phyloP scores from a whole-genome alignment of 2,329 filamentous ascomycete genomes.

The Didymella glomerata region DNA sequence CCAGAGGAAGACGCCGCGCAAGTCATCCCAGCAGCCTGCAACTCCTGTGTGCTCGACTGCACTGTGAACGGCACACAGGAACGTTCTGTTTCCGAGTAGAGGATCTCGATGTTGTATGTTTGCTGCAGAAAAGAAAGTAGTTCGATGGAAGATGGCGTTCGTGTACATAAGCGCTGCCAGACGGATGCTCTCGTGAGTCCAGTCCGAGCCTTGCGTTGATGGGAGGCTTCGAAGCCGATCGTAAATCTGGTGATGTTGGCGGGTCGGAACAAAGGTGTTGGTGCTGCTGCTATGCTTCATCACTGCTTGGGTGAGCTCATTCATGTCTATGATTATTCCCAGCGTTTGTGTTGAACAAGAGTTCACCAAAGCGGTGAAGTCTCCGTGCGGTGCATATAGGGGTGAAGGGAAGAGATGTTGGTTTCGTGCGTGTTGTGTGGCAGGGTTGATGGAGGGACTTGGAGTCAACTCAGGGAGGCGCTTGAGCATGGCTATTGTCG shows the following conservation, averaged over 20 bases:
- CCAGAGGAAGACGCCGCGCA: slow-evolving; percentile 45
- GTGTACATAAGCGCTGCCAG: slow-evolving; percentile 46
- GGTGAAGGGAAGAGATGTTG: slow-evolving; percentile 29
- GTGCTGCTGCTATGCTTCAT: slow-evolving; percentile 2
- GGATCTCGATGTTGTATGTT: not conserved
- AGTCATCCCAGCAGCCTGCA: slow-evolving; percentile 33
- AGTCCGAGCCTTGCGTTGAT: slow-evolving; percentile 33
- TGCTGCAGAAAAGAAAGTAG: slow-evolving; percentile 37
- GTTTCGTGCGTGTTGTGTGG: not conserved
- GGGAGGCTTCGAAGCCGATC: slow-evolving; percentile 29
- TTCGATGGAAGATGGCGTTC: slow-evolving; percentile 39
- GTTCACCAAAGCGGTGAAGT: slow-evolving; percentile 27
- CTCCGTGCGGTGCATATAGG: slow-evolving; percentile 30
- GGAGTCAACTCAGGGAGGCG: not conserved
- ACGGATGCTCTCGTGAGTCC: slow-evolving; percentile 45
- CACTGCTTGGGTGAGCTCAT: slow-evolving; percentile 34
- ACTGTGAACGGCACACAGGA: slow-evolving; percentile 36
- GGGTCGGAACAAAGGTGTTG: not conserved
- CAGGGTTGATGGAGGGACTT: not conserved
- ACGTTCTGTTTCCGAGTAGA: not conserved
- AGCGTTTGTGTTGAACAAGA: slow-evolving; percentile 34
- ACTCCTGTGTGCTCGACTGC: slow-evolving; percentile 39
- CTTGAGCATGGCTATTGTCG: slow-evolving; percentile 9
- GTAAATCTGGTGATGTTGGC: slow-evolving; percentile 28
- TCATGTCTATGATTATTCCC: slow-evolving; percentile 40